Evolutionary conservation across 2,329 filamentous ascomycete genomes (phyloP), one percentile per base, ranked within the genome.

Genomic region (Talaromyces albobiverticillius): DNA sequence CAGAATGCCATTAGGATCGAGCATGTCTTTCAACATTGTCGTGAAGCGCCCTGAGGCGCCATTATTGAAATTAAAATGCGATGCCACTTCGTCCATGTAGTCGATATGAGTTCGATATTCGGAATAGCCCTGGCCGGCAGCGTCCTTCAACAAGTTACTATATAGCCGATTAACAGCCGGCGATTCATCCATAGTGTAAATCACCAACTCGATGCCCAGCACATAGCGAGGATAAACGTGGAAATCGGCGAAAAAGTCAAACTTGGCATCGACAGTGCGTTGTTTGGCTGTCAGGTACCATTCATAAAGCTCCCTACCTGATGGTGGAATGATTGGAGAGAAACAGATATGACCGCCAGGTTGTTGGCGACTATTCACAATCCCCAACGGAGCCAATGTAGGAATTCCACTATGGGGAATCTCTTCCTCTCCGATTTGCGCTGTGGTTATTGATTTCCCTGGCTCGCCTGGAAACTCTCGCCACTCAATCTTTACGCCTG

Each of bases 1-100:
- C 46, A 79, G 57, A 50, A 79, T 78, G 0, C 75, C 75, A 55
- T 76, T 77, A 1, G 76, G 76, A 64, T 79, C 76, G 11, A 79
- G 53, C 1, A 71, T 69, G 62, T 78, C 73, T 62, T 79, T 79
- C 53, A 79, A 69, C 36, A 59, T 65, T 60, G 77, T 70, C 51
- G 76, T 76, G 47, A 79, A 67, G 56, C 66, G 71, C 66, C 73
- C 68, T 59, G 72, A 60, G 3, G 72, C 73, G 54, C 71, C 63
- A 46, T 72, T 65, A 45, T 74, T 73, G 62, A 69, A 78, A 34
- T 64, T 69, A 57, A 77, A 79, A 1, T 74, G 76, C 36, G 66
- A 63, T 1, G 74, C 73, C 43, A 79, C 71, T 51, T 57, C 46
- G 20, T 57, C 55, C 55, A 57, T 55, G 23, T 55, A n/a, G 10